Evolutionary conservation across 768 basidiomycete genomes (phyloP).

Genomic region (Russula sp.): DNA sequence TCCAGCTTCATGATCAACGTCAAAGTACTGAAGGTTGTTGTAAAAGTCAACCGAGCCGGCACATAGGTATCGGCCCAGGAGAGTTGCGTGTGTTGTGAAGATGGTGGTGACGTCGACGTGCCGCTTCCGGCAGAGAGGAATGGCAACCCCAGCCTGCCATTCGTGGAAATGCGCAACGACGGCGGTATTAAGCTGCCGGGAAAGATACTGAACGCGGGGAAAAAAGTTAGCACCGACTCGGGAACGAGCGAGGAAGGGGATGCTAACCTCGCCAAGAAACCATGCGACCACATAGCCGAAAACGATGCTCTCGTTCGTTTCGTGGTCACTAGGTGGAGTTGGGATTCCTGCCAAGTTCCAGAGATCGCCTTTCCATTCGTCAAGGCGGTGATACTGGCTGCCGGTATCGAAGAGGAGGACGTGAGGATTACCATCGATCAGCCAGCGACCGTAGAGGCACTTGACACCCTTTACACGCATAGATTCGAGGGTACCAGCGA

Average conservation of each 20-base stretch:
- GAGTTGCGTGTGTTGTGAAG: conserved; percentile 97
- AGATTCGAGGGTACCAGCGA: conserved; percentile 64
- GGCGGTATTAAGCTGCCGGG: conserved; percentile 73
- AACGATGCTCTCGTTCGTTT: conserved; percentile 97
- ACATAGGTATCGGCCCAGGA: conserved; percentile 96
- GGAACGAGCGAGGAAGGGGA: background rate
- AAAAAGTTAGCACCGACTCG: conserved; percentile 8
- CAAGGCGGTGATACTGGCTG: conserved; percentile 76
- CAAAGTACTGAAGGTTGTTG: conserved; percentile 99
- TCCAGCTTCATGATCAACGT: conserved; percentile 98
- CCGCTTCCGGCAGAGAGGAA: conserved; percentile 89
- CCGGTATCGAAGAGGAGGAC: conserved; percentile 96
- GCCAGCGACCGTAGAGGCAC: conserved; percentile 92
- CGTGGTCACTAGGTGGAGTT: conserved; percentile 90
- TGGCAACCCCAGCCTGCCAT: conserved; percentile 97
- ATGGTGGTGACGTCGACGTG: conserved; percentile 98
- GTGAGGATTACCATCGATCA: conserved; percentile 93
- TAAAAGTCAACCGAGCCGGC: conserved; percentile 98
- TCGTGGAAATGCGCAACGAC: conserved; percentile 99
- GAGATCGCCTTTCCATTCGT: conserved; percentile 98
- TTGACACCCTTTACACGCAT: conserved; percentile 93
- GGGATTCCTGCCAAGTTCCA: conserved; percentile 99
- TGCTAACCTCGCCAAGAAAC: conserved; percentile 91
- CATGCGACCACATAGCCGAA: conserved; percentile 98
- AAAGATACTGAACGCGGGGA: conserved; percentile 51